Evolutionary conservation across 306 rosid species (phyloP).

Genomic region (Lathyrus aphaca): DNA sequence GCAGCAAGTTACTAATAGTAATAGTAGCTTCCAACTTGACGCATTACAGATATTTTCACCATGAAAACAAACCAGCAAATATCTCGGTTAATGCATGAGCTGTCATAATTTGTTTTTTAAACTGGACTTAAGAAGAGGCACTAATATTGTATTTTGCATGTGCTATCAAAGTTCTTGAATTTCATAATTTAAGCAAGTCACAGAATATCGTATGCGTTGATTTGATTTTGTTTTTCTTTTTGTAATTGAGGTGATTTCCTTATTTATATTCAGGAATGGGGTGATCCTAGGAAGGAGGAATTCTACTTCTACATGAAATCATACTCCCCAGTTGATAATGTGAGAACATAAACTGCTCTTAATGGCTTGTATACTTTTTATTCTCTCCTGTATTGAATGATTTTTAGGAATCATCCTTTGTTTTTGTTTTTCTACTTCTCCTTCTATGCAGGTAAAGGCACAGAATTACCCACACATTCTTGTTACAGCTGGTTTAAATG

Average conservation of each 20-base stretch:
- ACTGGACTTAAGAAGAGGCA: slow-evolving; percentile 3
- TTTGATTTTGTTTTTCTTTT: slow-evolving; percentile 37
- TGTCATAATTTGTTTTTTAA: not conserved
- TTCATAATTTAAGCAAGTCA: slow-evolving; percentile 23
- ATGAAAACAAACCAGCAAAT: not conserved
- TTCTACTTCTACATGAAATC: slow-evolving; percentile 96
- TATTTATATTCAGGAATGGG: slow-evolving; percentile 86
- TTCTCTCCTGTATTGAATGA: slow-evolving; percentile 12
- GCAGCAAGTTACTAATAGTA: not conserved
- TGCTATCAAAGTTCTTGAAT: slow-evolving; percentile 24
- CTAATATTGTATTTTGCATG: not conserved
- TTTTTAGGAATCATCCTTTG: slow-evolving; percentile 15
- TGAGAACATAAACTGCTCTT: slow-evolving; percentile 50
- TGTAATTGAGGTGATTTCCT: slow-evolving; percentile 22
- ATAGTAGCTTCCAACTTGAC: not conserved
- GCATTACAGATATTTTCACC: not conserved
- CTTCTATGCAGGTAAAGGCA: slow-evolving; percentile 66
- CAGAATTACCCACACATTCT: slow-evolving; percentile 82
- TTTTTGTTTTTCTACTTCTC: slow-evolving; percentile 22
- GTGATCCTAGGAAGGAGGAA: slow-evolving; percentile 91
- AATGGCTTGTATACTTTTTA: slow-evolving; percentile 30
- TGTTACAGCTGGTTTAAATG: slow-evolving; percentile 92
- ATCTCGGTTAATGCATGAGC: not conserved
- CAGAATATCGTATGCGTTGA: slow-evolving; percentile 4
- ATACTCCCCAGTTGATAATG: slow-evolving; percentile 94